Percentiles rank a stretch among this genome's conserved stretches.
Evolutionary conservation across 1,284 basidiomycete genomes (phyloP).

Genomic region (Athelia psychrophila): DNA sequence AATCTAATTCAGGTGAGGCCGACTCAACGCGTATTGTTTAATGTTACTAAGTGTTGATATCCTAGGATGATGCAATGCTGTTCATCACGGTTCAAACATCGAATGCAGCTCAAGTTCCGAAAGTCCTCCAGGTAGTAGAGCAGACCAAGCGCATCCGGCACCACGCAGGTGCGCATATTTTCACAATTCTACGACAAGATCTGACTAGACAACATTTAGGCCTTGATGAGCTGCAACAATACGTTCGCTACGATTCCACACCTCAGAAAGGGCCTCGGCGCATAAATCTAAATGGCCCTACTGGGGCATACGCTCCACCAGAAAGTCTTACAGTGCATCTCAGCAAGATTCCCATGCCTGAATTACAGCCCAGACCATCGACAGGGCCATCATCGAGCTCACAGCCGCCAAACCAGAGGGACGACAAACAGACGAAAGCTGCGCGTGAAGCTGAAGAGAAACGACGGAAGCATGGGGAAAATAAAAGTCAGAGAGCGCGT

Average conservation of each 20-base stretch:
- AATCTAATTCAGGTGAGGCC: slow-evolving; percentile 55
- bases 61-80: slow-evolving; percentile 73
- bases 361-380: slow-evolving; percentile 53
- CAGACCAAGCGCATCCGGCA: slow-evolving; percentile 72
- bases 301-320: slow-evolving; percentile 57
- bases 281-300: slow-evolving; percentile 60
- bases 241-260: slow-evolving; percentile 66
- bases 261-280: slow-evolving; percentile 53
- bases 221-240: slow-evolving; percentile 72
- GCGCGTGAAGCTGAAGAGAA: slow-evolving; percentile 13
- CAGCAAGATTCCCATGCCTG: slow-evolving; percentile 82
- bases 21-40: slow-evolving; percentile 11
- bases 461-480: slow-evolving; percentile 24
- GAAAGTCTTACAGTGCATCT: slow-evolving; percentile 66
- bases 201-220: slow-evolving; percentile 41
- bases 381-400: neutral
- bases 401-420: slow-evolving; percentile 5
- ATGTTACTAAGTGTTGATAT: neutral
- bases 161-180: slow-evolving; percentile 53
- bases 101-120: slow-evolving; percentile 64
- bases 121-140: slow-evolving; percentile 77
- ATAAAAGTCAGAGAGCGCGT: slow-evolving; percentile 24
- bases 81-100: slow-evolving; percentile 72
- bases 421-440: slow-evolving; percentile 14
- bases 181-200: neutral